phyloP scores from a whole-genome alignment of 306 rosid species.

The Sindora glabra region DNA sequence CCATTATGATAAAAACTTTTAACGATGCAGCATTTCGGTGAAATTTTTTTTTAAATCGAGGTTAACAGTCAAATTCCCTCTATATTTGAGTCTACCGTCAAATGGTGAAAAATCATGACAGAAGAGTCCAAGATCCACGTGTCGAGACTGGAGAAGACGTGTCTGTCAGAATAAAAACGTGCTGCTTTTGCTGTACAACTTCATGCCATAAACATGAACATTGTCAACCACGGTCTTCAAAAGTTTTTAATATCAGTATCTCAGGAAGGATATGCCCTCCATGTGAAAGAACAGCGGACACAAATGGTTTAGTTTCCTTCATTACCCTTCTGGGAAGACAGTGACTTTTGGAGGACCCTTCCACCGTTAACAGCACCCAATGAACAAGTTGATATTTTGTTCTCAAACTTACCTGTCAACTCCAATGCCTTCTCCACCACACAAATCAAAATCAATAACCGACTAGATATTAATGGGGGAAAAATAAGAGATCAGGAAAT shows the following conservation, averaged over 20 bases:
- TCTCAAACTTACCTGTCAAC: background rate
- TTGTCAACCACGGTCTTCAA: no score
- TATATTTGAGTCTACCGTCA: no score
- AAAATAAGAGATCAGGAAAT: background rate
- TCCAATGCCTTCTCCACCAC: constrained; percentile 20
- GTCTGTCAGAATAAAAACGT: background rate
- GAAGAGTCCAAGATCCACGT: background rate
- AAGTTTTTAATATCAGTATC: background rate
- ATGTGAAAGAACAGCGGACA: constrained; percentile 10
- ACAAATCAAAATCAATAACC: background rate
- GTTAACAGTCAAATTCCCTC: no score
- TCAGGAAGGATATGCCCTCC: constrained; percentile 4
- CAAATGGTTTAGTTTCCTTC: background rate
- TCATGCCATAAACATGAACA: background rate
- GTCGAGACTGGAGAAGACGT: background rate
- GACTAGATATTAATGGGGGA: background rate
- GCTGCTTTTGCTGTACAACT: background rate
- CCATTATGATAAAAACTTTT: no score
- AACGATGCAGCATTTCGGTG: no score
- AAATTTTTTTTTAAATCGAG: no score
- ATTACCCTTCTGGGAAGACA: background rate
- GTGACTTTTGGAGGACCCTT: constrained; percentile 3
- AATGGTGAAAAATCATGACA: no score
- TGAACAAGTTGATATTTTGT: constrained; percentile 15
- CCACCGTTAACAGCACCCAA: background rate